Percentiles rank a stretch among this genome's conserved stretches.
Conservation (phyloP, 1,139 yeast species). For the Yamadazyma dushanensis region DNA sequence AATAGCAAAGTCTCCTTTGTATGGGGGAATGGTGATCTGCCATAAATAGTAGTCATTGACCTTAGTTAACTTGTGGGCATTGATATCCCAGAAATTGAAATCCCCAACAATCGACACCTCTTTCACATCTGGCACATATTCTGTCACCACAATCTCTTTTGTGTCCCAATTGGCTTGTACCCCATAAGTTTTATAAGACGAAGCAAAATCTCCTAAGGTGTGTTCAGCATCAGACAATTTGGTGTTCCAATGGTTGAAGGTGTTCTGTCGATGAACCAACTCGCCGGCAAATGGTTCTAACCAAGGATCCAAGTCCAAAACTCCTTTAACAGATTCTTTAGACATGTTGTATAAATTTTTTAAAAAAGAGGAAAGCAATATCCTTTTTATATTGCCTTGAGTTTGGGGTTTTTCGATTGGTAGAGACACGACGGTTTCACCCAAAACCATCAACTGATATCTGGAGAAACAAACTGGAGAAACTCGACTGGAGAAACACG, state of each 20-base stretch:
- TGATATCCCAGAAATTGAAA: constrained; percentile 78
- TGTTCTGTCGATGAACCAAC: constrained; percentile 38
- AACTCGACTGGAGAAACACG: too few species aligned
- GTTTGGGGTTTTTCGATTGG: neutral
- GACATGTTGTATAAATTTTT: neutral
- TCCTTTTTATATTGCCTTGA: neutral
- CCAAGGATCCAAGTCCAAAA: constrained; percentile 80
- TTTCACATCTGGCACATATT: constrained; percentile 88
- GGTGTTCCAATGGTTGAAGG: constrained; percentile 53
- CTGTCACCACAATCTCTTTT: constrained; percentile 61
- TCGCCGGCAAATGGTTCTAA: constrained; percentile 74
- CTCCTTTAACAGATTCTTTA: constrained; percentile 44
- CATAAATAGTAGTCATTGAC: constrained; percentile 71
- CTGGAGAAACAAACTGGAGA: too few species aligned
- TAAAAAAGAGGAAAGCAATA: neutral
- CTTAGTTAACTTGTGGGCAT: constrained; percentile 53
- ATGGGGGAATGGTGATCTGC: constrained; percentile 54
- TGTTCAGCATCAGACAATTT: constrained; percentile 46
- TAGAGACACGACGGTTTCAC: constrained; percentile 2
- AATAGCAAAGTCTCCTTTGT: constrained; percentile 62
- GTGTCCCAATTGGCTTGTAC: constrained; percentile 58
- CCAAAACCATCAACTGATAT: neutral
- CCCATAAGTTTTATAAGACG: constrained; percentile 72
- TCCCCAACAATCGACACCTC: constrained; percentile 83
- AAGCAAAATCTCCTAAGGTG: constrained; percentile 51